Base-by-base conservation (phyloP, 225 moss, liverwort and hornwort genomes). In the Antitrichia curtipendula region DNA sequence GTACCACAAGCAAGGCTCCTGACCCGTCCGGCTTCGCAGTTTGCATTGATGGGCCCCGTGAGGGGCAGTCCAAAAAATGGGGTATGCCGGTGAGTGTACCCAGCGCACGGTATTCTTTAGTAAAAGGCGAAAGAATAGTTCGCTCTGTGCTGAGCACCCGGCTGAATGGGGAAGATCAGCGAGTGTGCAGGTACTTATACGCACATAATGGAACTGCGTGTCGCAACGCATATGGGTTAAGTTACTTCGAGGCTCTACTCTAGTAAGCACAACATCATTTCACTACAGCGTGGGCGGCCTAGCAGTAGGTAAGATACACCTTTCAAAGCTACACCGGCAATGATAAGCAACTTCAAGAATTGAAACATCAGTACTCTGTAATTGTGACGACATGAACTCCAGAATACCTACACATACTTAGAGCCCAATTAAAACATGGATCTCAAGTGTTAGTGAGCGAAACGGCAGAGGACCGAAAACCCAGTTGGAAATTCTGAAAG, bases 61-160 rank as follows among this genome's bases (percentile, higher is more conserved):
- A 43, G 65, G 41, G 54, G 56, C 86, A 77, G 6, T 78, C 64
- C 47, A 72, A 79, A 79, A 78, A 77, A 7, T 6, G 32, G 19
- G 70, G 43, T 87, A 84, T 75, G 49, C 82, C 77, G 82, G 49
- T 28, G 2, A 0, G 4, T 85, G 87, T 87, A 50, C 62, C 71
- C 71, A 86, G 90, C 89, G 75, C 91, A 91, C 89, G 85, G 85
- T 87, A 88, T 91, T 87, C 91, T 88, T 91, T 84, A 89, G 93
- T 91, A 90, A 90, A 94, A 91, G 89, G 91, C 90, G 91, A 90
- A 90, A 91, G 91, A 91, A 90, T 88, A 90, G 87, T 89, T 92
- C 71, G 91, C 87, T 85, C 4, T 90, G 88, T 16, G 91, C 85
- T 87, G 90, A 23, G 32, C 45, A 81, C 62, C 32, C 81, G 14